phyloP scores from a whole-genome alignment of 2,329 filamentous ascomycete genomes.

The Fusarium fracticaudum region DNA sequence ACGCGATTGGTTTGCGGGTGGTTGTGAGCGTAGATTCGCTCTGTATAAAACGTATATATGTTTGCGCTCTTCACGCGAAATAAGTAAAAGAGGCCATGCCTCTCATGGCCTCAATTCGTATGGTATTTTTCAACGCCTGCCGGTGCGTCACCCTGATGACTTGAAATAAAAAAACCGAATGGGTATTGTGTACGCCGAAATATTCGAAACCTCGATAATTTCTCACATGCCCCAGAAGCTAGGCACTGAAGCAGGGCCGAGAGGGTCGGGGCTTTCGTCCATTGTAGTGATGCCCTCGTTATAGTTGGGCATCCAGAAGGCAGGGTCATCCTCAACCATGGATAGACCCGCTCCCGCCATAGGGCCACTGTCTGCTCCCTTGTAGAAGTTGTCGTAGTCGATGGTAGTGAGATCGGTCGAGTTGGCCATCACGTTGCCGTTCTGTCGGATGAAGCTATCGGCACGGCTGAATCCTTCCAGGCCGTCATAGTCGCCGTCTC shows the following conservation, averaged over 20 bases:
- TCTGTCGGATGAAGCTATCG: conserved; percentile 59
- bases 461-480: conserved; percentile 50
- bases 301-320: conserved; percentile 61
- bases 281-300: conserved; percentile 50
- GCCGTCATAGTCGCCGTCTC: conserved; percentile 59
- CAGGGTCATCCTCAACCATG: conserved; percentile 62
- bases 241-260: conserved; percentile 45
- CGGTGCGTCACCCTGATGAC: conserved; percentile 38
- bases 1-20: background rate
- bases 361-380: conserved; percentile 54
- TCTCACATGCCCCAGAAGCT: conserved; percentile 51
- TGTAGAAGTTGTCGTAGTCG: conserved; percentile 66
- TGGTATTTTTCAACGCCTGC: conserved; percentile 43
- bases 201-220: conserved; percentile 27
- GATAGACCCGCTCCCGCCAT: conserved; percentile 55
- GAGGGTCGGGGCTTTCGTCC: conserved; percentile 50
- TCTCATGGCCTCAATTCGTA: conserved; percentile 27
- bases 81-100: conserved; percentile 32
- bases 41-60: conserved; percentile 42
- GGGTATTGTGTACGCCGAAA: conserved; percentile 48
- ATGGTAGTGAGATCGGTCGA: conserved; percentile 59
- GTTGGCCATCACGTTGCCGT: conserved; percentile 53
- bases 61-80: conserved; percentile 38
- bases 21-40: conserved; percentile 34
- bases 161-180: conserved; percentile 41